These are phyloP conservation scores for Barbarea vulgaris DNA, from an alignment of 345 rosid genomes.

Conservation along the genomic window DNA sequence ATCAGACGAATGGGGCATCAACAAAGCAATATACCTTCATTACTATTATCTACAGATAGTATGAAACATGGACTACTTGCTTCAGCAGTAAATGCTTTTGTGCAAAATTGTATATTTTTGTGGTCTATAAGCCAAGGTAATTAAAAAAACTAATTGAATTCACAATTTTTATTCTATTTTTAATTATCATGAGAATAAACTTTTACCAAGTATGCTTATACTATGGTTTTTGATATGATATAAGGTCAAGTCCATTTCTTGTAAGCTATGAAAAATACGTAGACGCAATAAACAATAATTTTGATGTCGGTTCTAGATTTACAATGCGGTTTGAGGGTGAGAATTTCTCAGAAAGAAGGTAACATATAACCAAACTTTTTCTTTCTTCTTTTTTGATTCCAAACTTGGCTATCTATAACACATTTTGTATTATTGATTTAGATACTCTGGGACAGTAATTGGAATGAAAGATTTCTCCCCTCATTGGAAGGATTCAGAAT, in stretches of 20 bases:
- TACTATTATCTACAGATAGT: not conserved
- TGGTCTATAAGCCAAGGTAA: not conserved
- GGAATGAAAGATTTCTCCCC: not conserved
- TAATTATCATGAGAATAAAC: no score
- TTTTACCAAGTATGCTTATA: no score
- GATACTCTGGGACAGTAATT: not conserved
- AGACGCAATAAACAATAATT: slow-evolving; percentile 58
- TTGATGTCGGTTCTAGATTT: slow-evolving; percentile 49
- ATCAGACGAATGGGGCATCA: not conserved
- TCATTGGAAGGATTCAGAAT: not conserved
- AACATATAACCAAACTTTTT: no score
- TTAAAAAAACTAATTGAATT: not conserved
- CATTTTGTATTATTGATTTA: not conserved
- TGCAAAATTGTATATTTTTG: not conserved
- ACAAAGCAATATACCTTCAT: not conserved
- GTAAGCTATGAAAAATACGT: slow-evolving; percentile 31
- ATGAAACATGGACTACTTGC: not conserved
- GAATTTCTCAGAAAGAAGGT: slow-evolving; percentile 32
- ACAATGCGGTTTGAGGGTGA: slow-evolving; percentile 69
- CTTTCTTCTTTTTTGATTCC: no score
- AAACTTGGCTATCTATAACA: no score
- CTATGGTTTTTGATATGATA: not conserved
- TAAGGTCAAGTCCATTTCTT: not conserved
- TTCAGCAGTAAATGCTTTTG: not conserved
- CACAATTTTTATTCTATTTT: no score